Evolutionary conservation across 176 grass and related monocot species (phyloP), one percentile per base, ranked within the genome.

Genomic region (Oryza coarctata): DNA sequence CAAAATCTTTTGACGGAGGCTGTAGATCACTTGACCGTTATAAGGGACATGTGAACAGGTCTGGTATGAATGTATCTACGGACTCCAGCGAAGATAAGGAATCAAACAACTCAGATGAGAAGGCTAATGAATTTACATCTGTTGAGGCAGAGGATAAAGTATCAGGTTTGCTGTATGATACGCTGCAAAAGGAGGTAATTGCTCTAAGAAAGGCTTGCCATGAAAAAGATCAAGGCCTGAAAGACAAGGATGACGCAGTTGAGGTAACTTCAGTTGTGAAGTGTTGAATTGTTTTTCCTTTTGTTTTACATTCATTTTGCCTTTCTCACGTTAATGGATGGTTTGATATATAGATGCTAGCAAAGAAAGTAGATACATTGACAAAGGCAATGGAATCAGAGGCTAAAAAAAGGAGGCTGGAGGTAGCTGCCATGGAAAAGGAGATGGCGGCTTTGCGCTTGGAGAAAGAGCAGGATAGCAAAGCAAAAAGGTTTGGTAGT

Each of bases 341-440:
- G 44, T 78, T 88, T 86, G 66, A 14, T 77, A 6, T 78, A 28
- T 66, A 98, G 96, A 91, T 98, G 90, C 45, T 98, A 47, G 93
- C 87, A 64, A 98, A 93, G 90, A 98, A 98, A 91, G 90, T 98
- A 17, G 92, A 98, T 58, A 98, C 88, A 58, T 84, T 95, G 85
- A 95, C 96, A 70, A 98, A 93, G 76, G 92, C 93, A 28, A 98
- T 92, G 93, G 93, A 98, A 72, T 94, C 94, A 41, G 91, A 98
- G 43, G 85, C 85, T 30, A 98, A 98, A 87, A 98, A 98, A 86
- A 95, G 86, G 85, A 95, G 92, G 88, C 79, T 91, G 9, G 96
- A 98, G 75, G 60, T 98, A 31, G 76, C 90, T 73, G 80, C 90
- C 58, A 90, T 98, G 93, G 96, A 98, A 67, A 98, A 98, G 80